Conservation (phyloP, 306 rosid genomes). For the Aeschynomene evenia region DNA sequence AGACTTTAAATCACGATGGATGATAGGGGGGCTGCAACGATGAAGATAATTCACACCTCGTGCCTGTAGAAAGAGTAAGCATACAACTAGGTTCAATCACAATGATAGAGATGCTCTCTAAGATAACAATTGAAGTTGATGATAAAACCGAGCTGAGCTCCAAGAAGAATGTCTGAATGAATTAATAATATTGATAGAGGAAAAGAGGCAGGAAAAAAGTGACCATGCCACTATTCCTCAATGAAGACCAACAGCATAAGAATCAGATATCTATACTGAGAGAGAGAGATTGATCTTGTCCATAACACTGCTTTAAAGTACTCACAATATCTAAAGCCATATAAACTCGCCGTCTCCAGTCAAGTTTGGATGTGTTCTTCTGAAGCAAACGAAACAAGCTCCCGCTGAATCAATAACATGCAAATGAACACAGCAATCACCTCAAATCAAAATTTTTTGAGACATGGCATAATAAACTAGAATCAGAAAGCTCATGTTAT, state of each 20-base stretch:
- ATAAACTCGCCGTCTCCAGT: constrained; percentile 86
- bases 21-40: constrained; percentile 85
- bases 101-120: constrained; percentile 24
- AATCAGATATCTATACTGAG: neutral
- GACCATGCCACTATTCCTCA: neutral
- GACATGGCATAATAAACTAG: neutral
- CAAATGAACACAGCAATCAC: constrained; percentile 32
- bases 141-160: constrained; percentile 15
- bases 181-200: neutral
- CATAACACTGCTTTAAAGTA: constrained; percentile 25
- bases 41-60: constrained; percentile 98
- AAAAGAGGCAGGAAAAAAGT: neutral
- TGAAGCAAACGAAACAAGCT: constrained; percentile 90
- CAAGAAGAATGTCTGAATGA: constrained; percentile 15
- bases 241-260: neutral
- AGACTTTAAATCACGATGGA: constrained; percentile 94
- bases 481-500: constrained; percentile 4
- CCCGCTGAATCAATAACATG: constrained; percentile 66
- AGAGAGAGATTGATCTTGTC: neutral
- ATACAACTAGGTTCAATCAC: constrained; percentile 18
- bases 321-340: constrained; percentile 97
- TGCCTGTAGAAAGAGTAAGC: constrained; percentile 57
- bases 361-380: constrained; percentile 73
- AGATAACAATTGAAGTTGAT: constrained; percentile 7
- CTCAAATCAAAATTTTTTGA: constrained; percentile 15